Base-by-base conservation (phyloP, 768 basidiomycete genomes). In the Panellus pusillus region DNA sequence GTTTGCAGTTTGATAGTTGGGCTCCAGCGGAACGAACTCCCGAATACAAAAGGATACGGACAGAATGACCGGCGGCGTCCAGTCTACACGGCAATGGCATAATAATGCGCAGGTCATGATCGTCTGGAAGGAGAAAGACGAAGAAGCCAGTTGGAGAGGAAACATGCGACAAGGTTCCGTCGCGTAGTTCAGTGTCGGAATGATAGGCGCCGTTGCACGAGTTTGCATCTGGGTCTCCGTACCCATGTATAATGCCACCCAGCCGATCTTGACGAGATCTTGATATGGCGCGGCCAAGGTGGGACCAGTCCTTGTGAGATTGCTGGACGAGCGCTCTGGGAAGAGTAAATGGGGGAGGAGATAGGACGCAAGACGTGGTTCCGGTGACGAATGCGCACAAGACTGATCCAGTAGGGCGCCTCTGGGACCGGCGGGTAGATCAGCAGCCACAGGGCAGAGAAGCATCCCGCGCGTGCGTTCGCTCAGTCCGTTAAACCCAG, bases 271-370 rank as follows among this genome's bases (percentile, higher is more conserved):
- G 49, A 66, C 71, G 70, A 31, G 63, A 49, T 12, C 61, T 52
- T 0, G 62, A 58, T 17, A 61, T 24, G 39, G 52, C 42, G 18
- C 38, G 44, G 36, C 66, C 58, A 42, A 66, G 37, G 19, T 47
- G 37, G 29, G 66, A 13, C 68, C 68, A 68, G 61, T 35, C 36
- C 11, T 54, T 39, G 19, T 58, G 49, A 15, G 58, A 24, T 40
- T 61, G 57, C 9, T 63, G 63, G 11, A 70, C 54, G 14, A 75
- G 49, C 20, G 64, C 47, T 1, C 67, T 54, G 9, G 78, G 78
- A 28, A 80, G 58, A 6, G 84, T 70, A 55, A 89, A 82, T 2
- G 87, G 87, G 14, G 88, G 88, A 81, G 62, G 2, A 89, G 70
- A 65, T 79, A 82, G 4, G 70, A 64, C 3, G 79, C 82, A 20